Conservation (phyloP, 2,329 filamentous ascomycete species). For the Cladosporium sp. region DNA sequence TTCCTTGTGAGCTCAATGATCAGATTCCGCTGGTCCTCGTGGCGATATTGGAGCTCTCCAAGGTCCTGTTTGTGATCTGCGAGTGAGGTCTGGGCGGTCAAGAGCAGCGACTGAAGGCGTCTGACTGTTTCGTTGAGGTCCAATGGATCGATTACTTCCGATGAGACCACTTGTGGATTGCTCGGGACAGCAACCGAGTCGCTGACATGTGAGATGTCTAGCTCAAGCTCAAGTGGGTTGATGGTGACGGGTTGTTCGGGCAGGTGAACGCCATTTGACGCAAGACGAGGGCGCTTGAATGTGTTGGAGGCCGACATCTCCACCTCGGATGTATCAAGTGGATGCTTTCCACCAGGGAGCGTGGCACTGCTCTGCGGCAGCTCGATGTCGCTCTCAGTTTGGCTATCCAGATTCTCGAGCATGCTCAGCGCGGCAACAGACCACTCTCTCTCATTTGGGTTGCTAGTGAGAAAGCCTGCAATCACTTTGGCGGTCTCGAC, state of each 20-base stretch:
- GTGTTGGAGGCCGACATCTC: slow-evolving; percentile 16
- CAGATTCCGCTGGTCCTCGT: slow-evolving; percentile 34
- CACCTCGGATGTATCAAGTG: slow-evolving; percentile 16
- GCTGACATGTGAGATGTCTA: slow-evolving; percentile 43
- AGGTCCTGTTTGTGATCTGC: slow-evolving; percentile 33
- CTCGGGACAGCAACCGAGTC: slow-evolving; percentile 42
- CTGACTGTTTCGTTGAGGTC: slow-evolving; percentile 22
- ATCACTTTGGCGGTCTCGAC: slow-evolving; percentile 28
- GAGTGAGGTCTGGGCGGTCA: slow-evolving; percentile 27
- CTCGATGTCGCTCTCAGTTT: slow-evolving; percentile 34
- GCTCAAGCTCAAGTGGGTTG: slow-evolving; percentile 35
- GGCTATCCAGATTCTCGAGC: slow-evolving; percentile 35
- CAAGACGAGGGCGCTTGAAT: slow-evolving; percentile 31
- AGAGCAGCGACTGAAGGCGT: slow-evolving; percentile 27
- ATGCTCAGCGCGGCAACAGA: slow-evolving; percentile 28
- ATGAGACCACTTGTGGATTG: neutral
- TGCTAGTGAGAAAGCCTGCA: slow-evolving; percentile 25
- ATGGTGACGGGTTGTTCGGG: slow-evolving; percentile 30
- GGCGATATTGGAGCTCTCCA: slow-evolving; percentile 35
- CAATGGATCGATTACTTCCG: neutral
- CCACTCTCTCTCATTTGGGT: slow-evolving; percentile 26
- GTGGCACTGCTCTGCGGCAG: neutral
- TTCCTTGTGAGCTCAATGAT: slow-evolving; percentile 29
- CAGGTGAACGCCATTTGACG: slow-evolving; percentile 9
- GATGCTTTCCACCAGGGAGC: slow-evolving; percentile 24